phyloP scores from a whole-genome alignment of 495 filamentous ascomycete genomes.

The Penicillium chermesinum region DNA sequence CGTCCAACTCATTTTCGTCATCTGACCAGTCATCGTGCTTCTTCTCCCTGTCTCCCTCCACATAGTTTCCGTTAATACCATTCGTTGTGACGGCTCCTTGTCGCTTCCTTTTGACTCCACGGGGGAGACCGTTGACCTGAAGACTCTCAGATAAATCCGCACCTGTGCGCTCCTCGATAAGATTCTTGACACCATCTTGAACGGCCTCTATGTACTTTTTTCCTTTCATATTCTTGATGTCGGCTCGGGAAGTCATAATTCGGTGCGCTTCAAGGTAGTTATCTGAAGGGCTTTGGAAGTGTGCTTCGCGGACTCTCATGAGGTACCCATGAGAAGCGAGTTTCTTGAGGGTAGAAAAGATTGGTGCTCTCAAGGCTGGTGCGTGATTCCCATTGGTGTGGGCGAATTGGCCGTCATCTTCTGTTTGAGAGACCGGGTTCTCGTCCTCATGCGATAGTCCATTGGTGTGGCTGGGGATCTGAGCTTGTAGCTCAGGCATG shows the following conservation, averaged over 20 bases:
- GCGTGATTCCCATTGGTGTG: slow-evolving; percentile 20
- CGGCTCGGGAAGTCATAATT: slow-evolving; percentile 27
- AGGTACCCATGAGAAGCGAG: slow-evolving; percentile 48
- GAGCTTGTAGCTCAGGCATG: slow-evolving; percentile 31
- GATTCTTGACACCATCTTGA: slow-evolving; percentile 25
- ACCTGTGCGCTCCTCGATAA: slow-evolving; percentile 31
- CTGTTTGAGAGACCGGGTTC: slow-evolving; percentile 14
- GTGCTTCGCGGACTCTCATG: slow-evolving; percentile 38
- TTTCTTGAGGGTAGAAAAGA: slow-evolving; percentile 41
- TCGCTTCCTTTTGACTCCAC: slow-evolving; percentile 31
- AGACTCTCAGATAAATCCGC: slow-evolving; percentile 31
- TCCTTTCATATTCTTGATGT: slow-evolving; percentile 44
- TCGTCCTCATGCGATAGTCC: slow-evolving; percentile 32
- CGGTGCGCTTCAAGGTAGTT: slow-evolving; percentile 46
- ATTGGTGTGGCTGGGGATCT: slow-evolving; percentile 17
- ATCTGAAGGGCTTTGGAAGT: slow-evolving; percentile 50
- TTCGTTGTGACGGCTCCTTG: slow-evolving; percentile 10
- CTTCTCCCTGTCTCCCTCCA: slow-evolving; percentile 17
- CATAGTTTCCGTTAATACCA: slow-evolving; percentile 22
- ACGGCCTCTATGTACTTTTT: slow-evolving; percentile 57
- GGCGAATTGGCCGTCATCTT: slow-evolving; percentile 12
- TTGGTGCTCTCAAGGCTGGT: slow-evolving; percentile 19
- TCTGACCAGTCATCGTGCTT: slow-evolving; percentile 40
- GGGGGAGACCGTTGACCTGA: slow-evolving; percentile 35
- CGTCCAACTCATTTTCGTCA: slow-evolving; percentile 33